Evolutionary conservation across 1,284 basidiomycete genomes (phyloP), one percentile per base, ranked within the genome.

Genomic region (Kwoniella shivajii): DNA sequence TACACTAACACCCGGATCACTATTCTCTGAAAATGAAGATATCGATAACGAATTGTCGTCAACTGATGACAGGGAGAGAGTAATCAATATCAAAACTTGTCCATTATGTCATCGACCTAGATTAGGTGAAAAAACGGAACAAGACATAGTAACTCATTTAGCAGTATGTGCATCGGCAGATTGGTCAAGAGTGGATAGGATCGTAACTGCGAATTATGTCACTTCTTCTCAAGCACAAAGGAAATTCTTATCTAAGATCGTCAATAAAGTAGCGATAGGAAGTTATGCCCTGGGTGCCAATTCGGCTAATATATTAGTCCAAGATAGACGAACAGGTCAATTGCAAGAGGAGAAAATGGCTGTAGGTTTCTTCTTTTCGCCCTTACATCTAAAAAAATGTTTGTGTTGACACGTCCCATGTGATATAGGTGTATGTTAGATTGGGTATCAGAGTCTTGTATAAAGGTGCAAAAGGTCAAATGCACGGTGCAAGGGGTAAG

Each of bases 281-380:
- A 84, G 88, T 61, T 97, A 98, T 79, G 86, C 85, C 64, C 84
- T 97, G 29, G 94, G 94, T 6, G 94, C 93, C n/a, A 78, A 77
- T 58, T 70, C 61, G 55, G 95, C 93, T 48, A 98, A 98, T 73
- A 97, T 98, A 62, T 90, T 97, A 59, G 92, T 96, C 0, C 92
- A 96, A 79, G 92, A 96, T 73, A 82, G 93, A 13, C 75, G 85
- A 68, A 94, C 91, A 1, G 95, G 96, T 0, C 89, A 92, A 74
- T 75, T 98, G 57, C 88, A 95, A 69, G 96, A 99, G 78, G 96
- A 99, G 79, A 98, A 98, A 82, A 96, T 95, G 77, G 77, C 77
- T 2, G 76, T 74, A 44, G 61, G 66, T 66, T 1, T 9, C 2
- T 26, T 33, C 20, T 47, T 1, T 6, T 47, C 26, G 33, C 27